Conservation (phyloP, 2,329 filamentous ascomycete genomes). For the Trichoderma endophyticum region DNA sequence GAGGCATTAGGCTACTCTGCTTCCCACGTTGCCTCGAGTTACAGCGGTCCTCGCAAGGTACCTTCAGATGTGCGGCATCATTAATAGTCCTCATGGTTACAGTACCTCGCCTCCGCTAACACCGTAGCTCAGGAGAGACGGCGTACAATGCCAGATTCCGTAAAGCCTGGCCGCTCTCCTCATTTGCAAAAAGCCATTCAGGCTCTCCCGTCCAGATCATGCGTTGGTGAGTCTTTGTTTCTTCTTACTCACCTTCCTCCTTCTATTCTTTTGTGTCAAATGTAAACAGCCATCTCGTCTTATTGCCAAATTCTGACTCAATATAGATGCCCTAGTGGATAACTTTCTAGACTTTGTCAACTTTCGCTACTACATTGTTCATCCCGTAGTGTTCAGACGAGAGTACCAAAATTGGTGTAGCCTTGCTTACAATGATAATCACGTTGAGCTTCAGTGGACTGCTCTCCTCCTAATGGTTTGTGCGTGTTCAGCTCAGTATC, state of each 20-base stretch:
- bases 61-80: background rate
- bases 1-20: conserved; percentile 37
- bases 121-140: background rate
- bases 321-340: conserved; percentile 35
- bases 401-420: conserved; percentile 39
- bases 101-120: background rate
- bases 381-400: conserved; percentile 34
- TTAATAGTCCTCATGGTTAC: background rate
- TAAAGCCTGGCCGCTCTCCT: conserved; percentile 24
- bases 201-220: conserved; percentile 33
- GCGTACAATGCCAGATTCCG: conserved; percentile 9
- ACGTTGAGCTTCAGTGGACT: conserved; percentile 38
- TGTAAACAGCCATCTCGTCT: too few species aligned
- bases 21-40: conserved; percentile 23
- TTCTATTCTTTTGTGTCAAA: background rate
- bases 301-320: background rate
- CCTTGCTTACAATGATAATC: conserved; percentile 28
- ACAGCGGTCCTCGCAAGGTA: background rate
- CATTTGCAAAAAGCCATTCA: conserved; percentile 33
- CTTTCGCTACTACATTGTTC: conserved; percentile 40
- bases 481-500: conserved; percentile 37
- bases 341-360: conserved; percentile 39
- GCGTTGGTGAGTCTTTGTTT: conserved; percentile 30
- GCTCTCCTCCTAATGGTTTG: conserved; percentile 38
- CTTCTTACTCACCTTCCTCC: background rate